Evolutionary conservation across 2,329 filamentous ascomycete species (phyloP), one percentile per base, ranked within the genome.

Genomic region (Penicillium olsonii): DNA sequence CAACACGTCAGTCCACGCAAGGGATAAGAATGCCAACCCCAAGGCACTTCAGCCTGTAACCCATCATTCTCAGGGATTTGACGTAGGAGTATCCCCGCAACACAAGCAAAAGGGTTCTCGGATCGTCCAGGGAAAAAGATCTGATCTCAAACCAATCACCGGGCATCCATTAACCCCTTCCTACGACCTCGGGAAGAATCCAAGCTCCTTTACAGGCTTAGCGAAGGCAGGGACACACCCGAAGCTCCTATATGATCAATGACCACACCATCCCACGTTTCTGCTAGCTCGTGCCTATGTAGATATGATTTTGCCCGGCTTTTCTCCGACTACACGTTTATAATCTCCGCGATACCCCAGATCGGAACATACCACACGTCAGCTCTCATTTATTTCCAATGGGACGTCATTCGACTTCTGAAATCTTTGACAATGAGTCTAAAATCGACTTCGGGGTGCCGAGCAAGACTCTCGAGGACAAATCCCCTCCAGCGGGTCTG

Each of bases 401-500:
- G 59, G 52, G 56, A 42, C 54, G 33, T 7, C 44, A 37, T 5
- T 43, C 43, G 17, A 48, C 51, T 15, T 37, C 42, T 15, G 55
- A 54, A 17, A 42, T 47, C 5, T 55, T 53, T 29, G 53, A 37
- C 44, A 35, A 50, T 46, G 56, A 60, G 34, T 40, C 54, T 11
- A 59, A 57, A 48, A 42, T 41, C 20, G 42, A 45, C 10, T 44
- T 58, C 26, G 54, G 42, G 3, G 44, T 54, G 11, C 50, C 46
- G 8, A 37, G 50, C 20, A 44, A 53, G 8, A 59, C 52, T 18
- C 12, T 54, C 38, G 56, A 55, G 14, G 43, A 48, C 31, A 50
- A 33, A 3, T 37, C 45, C 2, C 33, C 53, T 26, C 50, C 48
- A 20, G 52, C 56, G 6, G 33, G 33, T 17, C n/a, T 35, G 33